These are phyloP conservation scores for Gastrolobium bilobum DNA, from an alignment of 306 rosid genomes.

Conservation along the genomic window DNA sequence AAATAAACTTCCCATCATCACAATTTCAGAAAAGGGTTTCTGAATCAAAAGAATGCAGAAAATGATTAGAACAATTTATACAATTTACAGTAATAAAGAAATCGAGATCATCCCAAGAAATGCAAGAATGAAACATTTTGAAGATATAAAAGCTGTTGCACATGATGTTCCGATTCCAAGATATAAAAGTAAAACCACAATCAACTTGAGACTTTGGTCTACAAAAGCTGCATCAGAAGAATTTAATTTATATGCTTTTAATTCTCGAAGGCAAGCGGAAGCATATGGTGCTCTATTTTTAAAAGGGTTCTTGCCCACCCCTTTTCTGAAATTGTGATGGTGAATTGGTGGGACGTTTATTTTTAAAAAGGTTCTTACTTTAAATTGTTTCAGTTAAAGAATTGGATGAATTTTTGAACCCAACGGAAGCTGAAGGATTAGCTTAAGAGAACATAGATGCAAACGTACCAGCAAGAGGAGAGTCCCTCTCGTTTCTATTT, in stretches of 20 bases:
- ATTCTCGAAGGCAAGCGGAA: conserved; percentile 84
- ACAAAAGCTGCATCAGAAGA: conserved; percentile 84
- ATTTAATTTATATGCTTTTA: conserved; percentile 80
- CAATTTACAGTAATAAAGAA: background rate
- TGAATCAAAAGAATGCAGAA: background rate
- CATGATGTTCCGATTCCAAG: conserved; percentile 99
- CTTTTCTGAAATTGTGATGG: too few species aligned
- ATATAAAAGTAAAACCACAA: conserved; percentile 87
- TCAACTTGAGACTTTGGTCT: conserved; percentile 95
- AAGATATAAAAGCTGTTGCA: conserved; percentile 87
- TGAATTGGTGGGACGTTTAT: too few species aligned
- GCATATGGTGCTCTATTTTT: conserved; percentile 67
- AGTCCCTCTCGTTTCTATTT: too few species aligned
- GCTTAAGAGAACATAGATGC: too few species aligned
- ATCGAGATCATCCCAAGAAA: background rate
- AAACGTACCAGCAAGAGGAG: too few species aligned
- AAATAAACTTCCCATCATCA: background rate
- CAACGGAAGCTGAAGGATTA: too few species aligned
- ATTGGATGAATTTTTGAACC: too few species aligned
- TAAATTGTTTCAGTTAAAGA: too few species aligned
- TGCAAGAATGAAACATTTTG: conserved; percentile 6
- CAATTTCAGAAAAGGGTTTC: background rate
- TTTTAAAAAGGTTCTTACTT: too few species aligned
- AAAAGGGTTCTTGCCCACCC: too few species aligned
- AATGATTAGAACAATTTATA: background rate